These are phyloP conservation scores for Yueomyces sinensis DNA, from an alignment of 805 yeast genomes.

Conservation along the genomic window DNA sequence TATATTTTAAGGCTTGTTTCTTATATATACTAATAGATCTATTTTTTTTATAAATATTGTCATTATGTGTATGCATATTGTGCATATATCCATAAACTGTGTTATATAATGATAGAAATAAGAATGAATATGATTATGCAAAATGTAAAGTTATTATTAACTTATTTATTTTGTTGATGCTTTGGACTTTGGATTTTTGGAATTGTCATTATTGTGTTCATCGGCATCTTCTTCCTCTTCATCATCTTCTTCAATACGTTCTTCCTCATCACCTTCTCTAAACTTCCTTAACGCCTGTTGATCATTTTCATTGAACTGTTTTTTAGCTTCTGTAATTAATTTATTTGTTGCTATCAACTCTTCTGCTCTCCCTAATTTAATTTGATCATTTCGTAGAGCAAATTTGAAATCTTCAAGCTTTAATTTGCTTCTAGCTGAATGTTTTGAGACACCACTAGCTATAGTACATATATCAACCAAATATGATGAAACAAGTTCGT, in stretches of 20 bases:
- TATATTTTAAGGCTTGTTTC: too few relatives aligned
- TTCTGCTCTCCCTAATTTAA: constrained; percentile 56
- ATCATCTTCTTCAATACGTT: constrained; percentile 18
- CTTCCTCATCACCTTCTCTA: constrained; percentile 15
- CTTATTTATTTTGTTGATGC: too few relatives aligned
- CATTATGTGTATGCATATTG: too few relatives aligned
- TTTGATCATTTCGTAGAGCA: constrained; percentile 51
- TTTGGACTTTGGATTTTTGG: too few relatives aligned
- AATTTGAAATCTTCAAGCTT: constrained; percentile 63
- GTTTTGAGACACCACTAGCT: constrained; percentile 36
- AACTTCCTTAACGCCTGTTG: constrained; percentile 26
- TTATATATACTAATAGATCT: too few relatives aligned
- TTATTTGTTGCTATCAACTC: constrained; percentile 48
- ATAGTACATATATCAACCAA: constrained; percentile 47
- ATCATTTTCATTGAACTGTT: constrained; percentile 52
- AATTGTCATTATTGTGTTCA: too few relatives aligned
- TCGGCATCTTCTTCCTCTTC: constrained; percentile 13
- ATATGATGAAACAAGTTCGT: constrained; percentile 54
- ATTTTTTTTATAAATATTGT: too few relatives aligned
- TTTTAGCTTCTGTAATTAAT: constrained; percentile 52
- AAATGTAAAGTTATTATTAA: too few relatives aligned
- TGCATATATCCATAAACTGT: too few relatives aligned
- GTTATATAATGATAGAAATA: too few relatives aligned
- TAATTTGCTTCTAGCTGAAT: constrained; percentile 44
- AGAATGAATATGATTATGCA: too few relatives aligned